Evolutionary conservation across 345 rosid species (phyloP).

Genomic region (Physaria fendleri): DNA sequence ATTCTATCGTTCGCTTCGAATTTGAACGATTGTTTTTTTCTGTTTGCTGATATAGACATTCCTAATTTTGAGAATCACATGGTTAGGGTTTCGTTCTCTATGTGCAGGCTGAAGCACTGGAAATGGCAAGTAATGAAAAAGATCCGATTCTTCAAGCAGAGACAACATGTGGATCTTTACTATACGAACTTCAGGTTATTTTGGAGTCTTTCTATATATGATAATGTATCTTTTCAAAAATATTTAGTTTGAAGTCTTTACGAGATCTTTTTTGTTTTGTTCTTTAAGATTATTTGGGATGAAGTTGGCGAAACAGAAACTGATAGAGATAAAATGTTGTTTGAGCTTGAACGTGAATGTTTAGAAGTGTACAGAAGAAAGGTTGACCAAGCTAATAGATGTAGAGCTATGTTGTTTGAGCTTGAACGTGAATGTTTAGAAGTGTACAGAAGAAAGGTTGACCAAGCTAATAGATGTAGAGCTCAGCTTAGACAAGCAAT

Average conservation of each 20-base stretch:
- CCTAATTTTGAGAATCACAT: not conserved
- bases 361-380: conserved; percentile 89
- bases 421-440: conserved; percentile 92
- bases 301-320: conserved; percentile 88
- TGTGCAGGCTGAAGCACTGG: conserved; percentile 29
- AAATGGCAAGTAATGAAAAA: conserved; percentile 41
- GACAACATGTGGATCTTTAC: conserved; percentile 78
- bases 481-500: conserved; percentile 77
- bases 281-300: conserved; percentile 82
- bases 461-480: conserved; percentile 71
- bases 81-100: not conserved
- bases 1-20: not conserved
- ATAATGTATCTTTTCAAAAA: conserved; percentile 2
- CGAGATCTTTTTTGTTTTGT: not conserved
- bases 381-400: conserved; percentile 77
- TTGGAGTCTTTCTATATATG: not conserved
- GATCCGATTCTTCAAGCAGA: conserved; percentile 61
- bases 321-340: conserved; percentile 84
- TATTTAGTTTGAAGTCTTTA: not conserved
- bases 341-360: conserved; percentile 92
- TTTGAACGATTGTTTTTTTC: not conserved
- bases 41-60: not conserved
- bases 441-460: conserved; percentile 91
- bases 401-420: conserved; percentile 87
- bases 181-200: conserved; percentile 79